These are phyloP conservation scores for Ceratobasidium papillatum DNA, from an alignment of 1,284 basidiomycete species.

Conservation along the genomic window DNA sequence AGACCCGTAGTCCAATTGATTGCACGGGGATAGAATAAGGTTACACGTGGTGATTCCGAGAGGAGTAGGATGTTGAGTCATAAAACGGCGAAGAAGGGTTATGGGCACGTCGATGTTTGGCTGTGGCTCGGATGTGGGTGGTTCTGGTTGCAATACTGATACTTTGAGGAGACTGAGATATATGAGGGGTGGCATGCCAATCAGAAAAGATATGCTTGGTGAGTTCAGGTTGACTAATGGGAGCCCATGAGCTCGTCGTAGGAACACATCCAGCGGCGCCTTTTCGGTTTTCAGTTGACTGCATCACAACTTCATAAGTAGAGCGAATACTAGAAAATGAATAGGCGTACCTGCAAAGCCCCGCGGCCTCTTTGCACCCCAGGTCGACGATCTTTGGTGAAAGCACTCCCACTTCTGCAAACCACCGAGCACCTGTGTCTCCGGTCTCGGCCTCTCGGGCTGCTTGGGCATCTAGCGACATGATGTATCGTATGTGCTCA, in stretches of 20 bases:
- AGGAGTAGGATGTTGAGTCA: slow-evolving; percentile 54
- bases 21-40: slow-evolving; percentile 59
- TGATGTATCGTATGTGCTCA: slow-evolving; percentile 71
- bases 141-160: slow-evolving; percentile 45
- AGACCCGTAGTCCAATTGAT: not conserved
- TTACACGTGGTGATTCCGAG: slow-evolving; percentile 66
- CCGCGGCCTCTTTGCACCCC: slow-evolving; percentile 63
- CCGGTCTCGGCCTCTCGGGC: slow-evolving; percentile 55
- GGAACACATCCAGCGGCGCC: slow-evolving; percentile 72
- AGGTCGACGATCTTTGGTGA: slow-evolving; percentile 61
- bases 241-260: slow-evolving; percentile 68
- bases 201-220: slow-evolving; percentile 74
- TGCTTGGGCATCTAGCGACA: slow-evolving; percentile 72
- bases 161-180: slow-evolving; percentile 68
- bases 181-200: slow-evolving; percentile 69
- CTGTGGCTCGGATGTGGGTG: slow-evolving; percentile 47
- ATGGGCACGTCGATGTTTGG: slow-evolving; percentile 64
- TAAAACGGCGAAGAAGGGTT: slow-evolving; percentile 57
- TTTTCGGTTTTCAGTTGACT: slow-evolving; percentile 15
- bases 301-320: not conserved
- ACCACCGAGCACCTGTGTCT: slow-evolving; percentile 67
- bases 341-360: slow-evolving; percentile 62
- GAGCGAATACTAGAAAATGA: not conserved
- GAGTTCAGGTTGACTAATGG: slow-evolving; percentile 72
- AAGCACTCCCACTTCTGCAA: slow-evolving; percentile 67